Evolutionary conservation across 1,139 yeast species (phyloP), one percentile per base, ranked within the genome.

Genomic region (Sugiyamaella novakii): DNA sequence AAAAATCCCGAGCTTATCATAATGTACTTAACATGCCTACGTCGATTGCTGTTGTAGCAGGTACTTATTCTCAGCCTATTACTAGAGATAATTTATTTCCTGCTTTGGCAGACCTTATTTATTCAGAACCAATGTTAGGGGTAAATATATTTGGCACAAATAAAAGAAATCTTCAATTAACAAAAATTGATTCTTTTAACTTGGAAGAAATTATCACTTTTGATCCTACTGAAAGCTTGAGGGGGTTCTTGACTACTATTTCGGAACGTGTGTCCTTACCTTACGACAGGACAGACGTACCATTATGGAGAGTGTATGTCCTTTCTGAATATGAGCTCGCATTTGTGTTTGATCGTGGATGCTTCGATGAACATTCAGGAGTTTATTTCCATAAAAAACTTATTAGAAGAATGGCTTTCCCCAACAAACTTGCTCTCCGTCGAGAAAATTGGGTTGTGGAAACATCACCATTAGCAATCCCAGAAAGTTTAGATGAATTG

Each of bases 351-450:
- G 60, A 59, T 45, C 62, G 59, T 44, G 43, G 56, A 5, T 42
- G 41, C 4, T 45, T 54, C 30, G 63, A 59, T 36, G 63, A 61
- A 31, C 49, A 49, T 22, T 52, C 59, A 3, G 62, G 62, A 1
- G 49, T 54, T 3, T 25, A 43, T 17, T 58, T 59, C 46, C 62
- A 59, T 40, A 34, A 48, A 19, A 40, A 49, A 35, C 51, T 59
- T 11, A 24, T 52, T 21, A 21, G 30, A 21, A 33, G 25, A n/a
- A 30, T 41, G 37, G 28, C 37, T 8, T 22, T 41, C 21, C 36
- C 36, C 3, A 41, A 24, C 18, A 33, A 41, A 10, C 28, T 22
- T 3, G 35, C 29, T 3, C 24, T 25, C 8, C 24, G 5, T 14
- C 3, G 33, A 17, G 18, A 29, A 22, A 38, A 11, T 15, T 38